Base-by-base conservation (phyloP, 805 yeast species). In the Huiozyma sinensis region DNA sequence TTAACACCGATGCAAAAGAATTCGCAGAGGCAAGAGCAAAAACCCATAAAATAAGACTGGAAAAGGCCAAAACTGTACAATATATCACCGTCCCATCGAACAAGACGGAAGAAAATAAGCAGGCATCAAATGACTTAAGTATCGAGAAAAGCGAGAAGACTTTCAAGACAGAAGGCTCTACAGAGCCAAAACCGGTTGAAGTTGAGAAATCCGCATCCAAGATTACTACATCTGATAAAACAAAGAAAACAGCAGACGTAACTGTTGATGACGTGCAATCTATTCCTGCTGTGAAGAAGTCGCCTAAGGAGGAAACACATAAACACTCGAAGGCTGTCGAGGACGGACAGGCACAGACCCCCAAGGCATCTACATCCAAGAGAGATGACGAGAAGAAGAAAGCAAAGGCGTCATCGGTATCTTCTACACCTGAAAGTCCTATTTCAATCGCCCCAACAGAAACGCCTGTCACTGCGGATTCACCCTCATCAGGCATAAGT, bases 21-120 rank as follows among this genome's bases (percentile, higher is more conserved):
- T 68, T 56, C 49, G 60, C 60, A 2, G 55, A 56, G 8, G 58
- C 59, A 2, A 62, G 60, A 33, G 48, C 57, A 11, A 48, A 41
- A 13, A 60, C 61, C 43, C 39, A 52, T 29, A 47, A 45, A 28
- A 35, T 59, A 13, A 54, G 54, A 41, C 31, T 35, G 27, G 12
- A 29, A 12, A 34, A 13, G 8, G 32, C 13, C 10, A 39, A 43
- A 11, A 30, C 11, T 13, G 17, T n/a, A 30, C 39, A 41, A 30
- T 17, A 13, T 10, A 28, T 41, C 3, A 6, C 40, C 4, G 28
- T 31, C 9, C 9, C n/a, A 31, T 9, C 9, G 8, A 37, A 2
- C 6, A 27, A 28, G 12, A 36, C 12, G 4, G 9, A 8, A 3
- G 11, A 17, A 13, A 10, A 10, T 9, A 36, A 36, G 5, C 9